Base-by-base conservation (phyloP, 257 asterid species). In the Haberlea rhodopensis region DNA sequence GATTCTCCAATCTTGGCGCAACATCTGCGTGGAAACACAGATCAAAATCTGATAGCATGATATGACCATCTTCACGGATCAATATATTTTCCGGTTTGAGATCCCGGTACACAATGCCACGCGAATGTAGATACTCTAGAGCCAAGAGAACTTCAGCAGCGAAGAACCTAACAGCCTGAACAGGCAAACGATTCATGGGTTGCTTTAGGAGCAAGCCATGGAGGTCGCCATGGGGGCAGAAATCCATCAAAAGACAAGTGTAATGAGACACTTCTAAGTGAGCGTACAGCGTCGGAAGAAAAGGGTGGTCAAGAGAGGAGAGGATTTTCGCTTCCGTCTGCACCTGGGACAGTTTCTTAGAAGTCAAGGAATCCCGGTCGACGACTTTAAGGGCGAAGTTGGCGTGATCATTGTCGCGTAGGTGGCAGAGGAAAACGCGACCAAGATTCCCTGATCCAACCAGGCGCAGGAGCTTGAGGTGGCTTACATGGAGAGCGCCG, bases 401-500 rank as follows among this genome's bases (percentile, higher is more conserved):
- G 0, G 97, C 95, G 71, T 82, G 94, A 15, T 89, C 97, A 55
- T 85, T 73, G 71, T 89, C 98, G 1, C 91, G 84, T 27, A 92
- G 79, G 6, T 96, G 92, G 79, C 97, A 89, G 16, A 82, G 89
- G 78, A 92, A 92, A 53, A 92, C 97, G 2, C 98, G 91, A 57
- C 98, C 98, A 26, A 89, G 92, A 76, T 92, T 84, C 0, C 98
- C 98, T 1, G 97, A 64, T 5, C 98, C 98, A 31, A 92, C 91
- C 19, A 85, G 87, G 63, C 87, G 90, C 67, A 78, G 78, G 37
- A 92, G 95, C 76, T 92, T 89, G 18, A 90, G 89, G 65, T 90
- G 97, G 73, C 89, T 84, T 63, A 90, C 94, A 75, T 82, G 97
- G 68, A 90, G 82, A 4, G 87, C 71, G 1, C 90, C 86, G 72